phyloP scores from a whole-genome alignment of 345 rosid genomes.

The Brassica napus region Da-Ae NC_063447.1:57058501-57059000 shows the following conservation, averaged over 20 bases:
- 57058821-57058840: not conserved
- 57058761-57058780: not conserved
- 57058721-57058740: not conserved
- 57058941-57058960: not conserved
- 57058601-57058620: not conserved
- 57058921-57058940: not conserved
- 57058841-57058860: not conserved
- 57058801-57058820: not conserved
- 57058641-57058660: constrained; percentile 1
- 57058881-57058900: not conserved
- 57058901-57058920: not conserved
- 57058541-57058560: too few species aligned
- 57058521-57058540: not conserved
- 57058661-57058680: constrained; percentile 26
- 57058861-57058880: not conserved
- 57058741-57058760: not conserved
- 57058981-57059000: not conserved
- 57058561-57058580: too few species aligned
- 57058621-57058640: not conserved
- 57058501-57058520: not conserved
- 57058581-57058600: not conserved
- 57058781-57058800: not conserved
- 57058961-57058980: not conserved
- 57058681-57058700: constrained; percentile 19
- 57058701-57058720: not conserved